These are phyloP conservation scores for Odontarrhena argentea DNA, from an alignment of 345 rosid genomes.

Conservation along the genomic window DNA sequence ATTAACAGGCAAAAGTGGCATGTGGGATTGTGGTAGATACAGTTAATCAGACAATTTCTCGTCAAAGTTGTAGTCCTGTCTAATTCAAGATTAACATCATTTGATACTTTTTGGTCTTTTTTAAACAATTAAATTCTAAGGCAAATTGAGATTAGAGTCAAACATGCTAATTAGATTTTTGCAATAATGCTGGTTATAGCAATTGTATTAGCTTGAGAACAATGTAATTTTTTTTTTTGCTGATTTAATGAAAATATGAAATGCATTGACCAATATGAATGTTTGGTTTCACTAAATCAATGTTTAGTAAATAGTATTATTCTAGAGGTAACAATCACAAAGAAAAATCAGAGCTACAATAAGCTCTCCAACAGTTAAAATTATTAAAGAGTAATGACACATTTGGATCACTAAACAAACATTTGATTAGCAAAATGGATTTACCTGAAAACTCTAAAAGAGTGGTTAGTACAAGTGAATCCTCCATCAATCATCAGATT, in stretches of 20 bases:
- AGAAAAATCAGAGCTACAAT: background rate
- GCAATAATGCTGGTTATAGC: background rate
- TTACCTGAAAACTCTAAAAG: conserved; percentile 63
- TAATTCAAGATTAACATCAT: conserved; percentile 17
- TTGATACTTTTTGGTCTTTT: background rate
- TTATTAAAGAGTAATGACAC: background rate
- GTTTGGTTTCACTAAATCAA: conserved; percentile 7
- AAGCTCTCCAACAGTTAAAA: conserved; percentile 1
- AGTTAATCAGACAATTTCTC: conserved; percentile 44
- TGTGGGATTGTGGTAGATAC: conserved; percentile 37
- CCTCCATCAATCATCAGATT: conserved; percentile 95
- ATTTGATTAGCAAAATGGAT: background rate
- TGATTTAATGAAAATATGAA: too few relatives aligned
- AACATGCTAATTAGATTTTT: background rate
- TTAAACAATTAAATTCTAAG: too few relatives aligned
- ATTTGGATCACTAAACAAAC: conserved; percentile 1
- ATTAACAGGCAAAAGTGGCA: conserved; percentile 43
- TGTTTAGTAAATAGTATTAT: background rate
- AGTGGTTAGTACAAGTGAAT: conserved; percentile 64
- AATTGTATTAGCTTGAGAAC: too few relatives aligned
- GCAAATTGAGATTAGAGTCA: background rate
- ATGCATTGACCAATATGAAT: background rate
- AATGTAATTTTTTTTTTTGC: too few relatives aligned
- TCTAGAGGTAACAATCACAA: conserved; percentile 19
- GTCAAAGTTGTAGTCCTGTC: conserved; percentile 42